Base-by-base conservation (phyloP, 2,329 filamentous ascomycete genomes). In the Neofusicoccum ribis region DNA sequence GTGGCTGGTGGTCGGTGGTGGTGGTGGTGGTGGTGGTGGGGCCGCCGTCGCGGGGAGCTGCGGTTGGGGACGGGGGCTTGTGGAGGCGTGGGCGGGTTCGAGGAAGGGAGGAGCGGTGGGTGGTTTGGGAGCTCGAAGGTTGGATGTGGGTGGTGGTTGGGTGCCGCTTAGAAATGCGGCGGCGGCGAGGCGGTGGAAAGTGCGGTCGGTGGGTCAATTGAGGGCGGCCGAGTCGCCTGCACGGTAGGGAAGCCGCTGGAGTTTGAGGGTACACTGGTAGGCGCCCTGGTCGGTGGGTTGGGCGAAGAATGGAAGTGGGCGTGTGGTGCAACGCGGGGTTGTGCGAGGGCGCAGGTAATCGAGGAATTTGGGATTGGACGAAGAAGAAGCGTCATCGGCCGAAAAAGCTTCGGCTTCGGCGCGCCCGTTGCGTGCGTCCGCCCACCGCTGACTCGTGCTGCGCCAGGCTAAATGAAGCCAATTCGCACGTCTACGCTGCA, bases 341-440 rank as follows among this genome's bases (percentile, higher is more conserved):
- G 27, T 23, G 23, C 14, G 36, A 27, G 39, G n/a, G 43, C 3
- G 17, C 23, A 39, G 43, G 37, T 23, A 37, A 46, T 37, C 17
- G 34, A 46, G 43, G 50, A 39, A 11, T 52, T 39, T 37, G 31
- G 20, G 34, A 37, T 52, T 36, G 43, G 54, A 37, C 52, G 50
- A 15, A 50, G 27, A 31, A 31, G 37, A 17, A 47, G 27, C 56
- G 56, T 60, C 56, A 60, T 60, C 41, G 56, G 54, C 23, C 23
- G 17, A 59, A 59, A 59, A 39, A 15, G 54, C 54, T 36, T 44
- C 31, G 56, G 43, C 56, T 44, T 59, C 56, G 41, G 23, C 43
- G 56, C 56, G 56, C 39, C 56, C 56, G 39, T 37, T 60, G 43
- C 56, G 54, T 31, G 17, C 17, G 15, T 3, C 37, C 36, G 43